Base-by-base conservation (phyloP, 2,329 filamentous ascomycete genomes). In the Sporothrix mexicana region DNA sequence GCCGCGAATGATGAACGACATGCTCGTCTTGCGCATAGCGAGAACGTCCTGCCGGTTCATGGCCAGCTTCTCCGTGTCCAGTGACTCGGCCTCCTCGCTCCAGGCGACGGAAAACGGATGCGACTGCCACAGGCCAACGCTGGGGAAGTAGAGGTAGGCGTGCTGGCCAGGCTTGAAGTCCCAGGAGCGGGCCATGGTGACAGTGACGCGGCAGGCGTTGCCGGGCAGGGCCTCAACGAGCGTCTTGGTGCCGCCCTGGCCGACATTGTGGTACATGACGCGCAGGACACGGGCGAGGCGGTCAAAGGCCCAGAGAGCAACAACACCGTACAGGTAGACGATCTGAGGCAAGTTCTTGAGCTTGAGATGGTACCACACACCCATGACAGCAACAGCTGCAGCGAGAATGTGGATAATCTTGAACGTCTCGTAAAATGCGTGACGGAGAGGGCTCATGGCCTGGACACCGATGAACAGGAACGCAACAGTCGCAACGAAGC, bases 21-120 rank as follows among this genome's bases (percentile, higher is more conserved):
- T 88, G 75, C 83, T 86, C 12, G 87, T 88, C 81, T 88, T 93
- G 82, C 84, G 85, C 85, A 85, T 88, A 78, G 81, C 84, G 30
- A 88, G 81, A 51, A 90, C 83, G 73, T 91, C 88, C 75, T 89
- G 86, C 67, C 87, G 84, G 75, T 84, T 87, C 81, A 88, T 86
- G n/a, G 87, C 86, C 53, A 90, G 81, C 80, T 87, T 88, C 75
- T 90, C 88, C 12, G 81, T 79, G 69, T 81, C 82, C 13, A 83
- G 77, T 68, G 84, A 81, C 73, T 88, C 86, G 57, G 84, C 85
- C 74, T 93, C 91, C 74, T 93, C 90, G 76, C 89, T 91, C 92
- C 92, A 95, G 49, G 91, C 91, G 59, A 94, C 85, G 2, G 92
- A 93, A 83, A 95, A 95, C 0, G 92, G 92, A 78, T 95, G 92